Evolutionary conservation across 2,329 filamentous ascomycete species (phyloP).

Genomic region (Aspergillus sp.): DNA sequence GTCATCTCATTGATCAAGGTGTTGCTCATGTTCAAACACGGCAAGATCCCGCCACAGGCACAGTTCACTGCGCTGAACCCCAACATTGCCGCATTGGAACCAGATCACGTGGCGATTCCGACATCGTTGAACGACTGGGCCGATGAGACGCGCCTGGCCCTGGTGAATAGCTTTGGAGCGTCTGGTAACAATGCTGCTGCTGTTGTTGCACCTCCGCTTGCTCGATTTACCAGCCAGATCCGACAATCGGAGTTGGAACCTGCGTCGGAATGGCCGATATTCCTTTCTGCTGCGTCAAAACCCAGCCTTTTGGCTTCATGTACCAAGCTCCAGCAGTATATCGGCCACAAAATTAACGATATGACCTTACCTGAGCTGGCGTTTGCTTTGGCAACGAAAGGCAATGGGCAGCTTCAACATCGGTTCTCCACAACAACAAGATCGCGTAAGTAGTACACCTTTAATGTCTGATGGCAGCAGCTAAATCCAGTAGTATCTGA

Average conservation of each 20-base stretch:
- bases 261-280: background rate
- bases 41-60: conserved; percentile 25
- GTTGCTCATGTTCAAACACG: conserved; percentile 27
- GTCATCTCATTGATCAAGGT: conserved; percentile 29
- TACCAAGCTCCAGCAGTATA: too few relatives aligned
- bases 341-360: too few relatives aligned
- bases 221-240: too few relatives aligned
- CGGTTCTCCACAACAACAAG: too few relatives aligned
- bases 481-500: too few relatives aligned
- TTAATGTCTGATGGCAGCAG: too few relatives aligned
- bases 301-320: too few relatives aligned
- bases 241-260: too few relatives aligned
- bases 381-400: too few relatives aligned
- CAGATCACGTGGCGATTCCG: conserved; percentile 12
- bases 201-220: background rate
- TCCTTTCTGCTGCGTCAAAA: background rate
- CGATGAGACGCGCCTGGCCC: conserved; percentile 17
- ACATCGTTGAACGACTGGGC: conserved; percentile 15
- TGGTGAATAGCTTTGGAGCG: conserved; percentile 25
- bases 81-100: conserved; percentile 8
- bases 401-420: too few relatives aligned
- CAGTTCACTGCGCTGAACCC: conserved; percentile 24
- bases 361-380: too few relatives aligned
- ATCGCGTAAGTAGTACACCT: too few relatives aligned
- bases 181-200: conserved; percentile 12